Conservation (phyloP, 345 rosid species). For the Eucalyptus caleyi region DNA sequence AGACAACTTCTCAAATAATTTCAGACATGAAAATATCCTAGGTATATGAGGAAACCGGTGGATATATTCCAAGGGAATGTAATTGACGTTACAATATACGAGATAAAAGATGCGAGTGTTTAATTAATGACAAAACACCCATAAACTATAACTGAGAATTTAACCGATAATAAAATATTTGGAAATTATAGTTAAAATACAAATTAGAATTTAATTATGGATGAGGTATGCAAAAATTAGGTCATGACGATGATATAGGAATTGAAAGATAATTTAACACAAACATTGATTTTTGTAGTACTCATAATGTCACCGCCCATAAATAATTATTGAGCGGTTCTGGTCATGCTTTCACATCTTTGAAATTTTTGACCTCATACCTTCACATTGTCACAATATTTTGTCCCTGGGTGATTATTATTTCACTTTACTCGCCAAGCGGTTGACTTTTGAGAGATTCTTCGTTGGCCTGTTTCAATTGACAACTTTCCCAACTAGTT, state of each 20-base stretch:
- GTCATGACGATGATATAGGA: background rate
- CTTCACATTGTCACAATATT: background rate
- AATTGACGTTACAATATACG: too few species aligned
- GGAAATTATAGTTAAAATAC: background rate
- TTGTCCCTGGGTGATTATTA: background rate
- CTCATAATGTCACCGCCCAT: background rate
- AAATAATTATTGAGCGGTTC: background rate
- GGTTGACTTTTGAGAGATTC: background rate
- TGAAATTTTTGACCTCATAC: background rate
- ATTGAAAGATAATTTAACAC: background rate
- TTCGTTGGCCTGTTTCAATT: background rate
- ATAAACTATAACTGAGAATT: background rate
- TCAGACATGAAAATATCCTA: background rate
- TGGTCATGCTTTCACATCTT: background rate
- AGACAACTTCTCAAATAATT: background rate
- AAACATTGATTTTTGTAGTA: background rate
- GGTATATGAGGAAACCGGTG: background rate
- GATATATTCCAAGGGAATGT: background rate
- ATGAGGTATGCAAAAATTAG: background rate
- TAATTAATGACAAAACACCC: background rate
- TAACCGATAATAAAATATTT: too few species aligned
- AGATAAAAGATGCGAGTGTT: background rate
- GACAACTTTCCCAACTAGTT: background rate
- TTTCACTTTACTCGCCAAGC: too few species aligned
- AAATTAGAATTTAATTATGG: too few species aligned